Evolutionary conservation across 257 asterid species (phyloP), one percentile per base, ranked within the genome.

Genomic region (Gynochthodes officinalis): DNA sequence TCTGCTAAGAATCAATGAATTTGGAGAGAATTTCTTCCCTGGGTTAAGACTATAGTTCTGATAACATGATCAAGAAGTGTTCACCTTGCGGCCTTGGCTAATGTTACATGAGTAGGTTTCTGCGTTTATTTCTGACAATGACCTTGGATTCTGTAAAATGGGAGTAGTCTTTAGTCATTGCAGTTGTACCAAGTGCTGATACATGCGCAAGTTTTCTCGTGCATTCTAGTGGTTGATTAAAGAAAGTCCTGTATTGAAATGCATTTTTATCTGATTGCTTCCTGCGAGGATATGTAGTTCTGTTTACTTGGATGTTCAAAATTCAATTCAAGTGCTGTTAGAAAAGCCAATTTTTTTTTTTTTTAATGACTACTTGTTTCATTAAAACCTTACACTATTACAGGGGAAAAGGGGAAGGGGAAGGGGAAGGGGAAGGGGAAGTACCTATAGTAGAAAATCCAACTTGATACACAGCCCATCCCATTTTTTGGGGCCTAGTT

Each of bases 1-100:
- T 55, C 84, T 23, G 76, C 74, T 59, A 86, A 82, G 74, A 78
- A 82, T 37, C 65, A 70, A 76, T 76, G 44, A 62, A 14, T 69
- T 19, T 13, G n/a, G 7, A 16, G 61, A 65, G 54, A 23, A 50
- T 58, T 73, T 65, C 60, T 54, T 55, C 35, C 67, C 44, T 55
- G 77, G 52, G 39, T 60, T 25, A 42, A 14, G 59, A 8, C 19
- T 33, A 33, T 23, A 68, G 16, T 48, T 49, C 63, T n/a, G 58
- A 35, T 37, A 23, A 30, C 23, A 21, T 58, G 63, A 60, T 21
- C 58, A 11, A 16, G 69, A 32, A 52, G 58, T 14, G 40, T 30
- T 33, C 35, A 32, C 58, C 35, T 58, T 15, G 49, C 33, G 27
- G 69, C 54, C 23, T 15, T 55, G 9, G 10, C 28, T 37, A 7